These are phyloP conservation scores for Diplocarpon rosae DNA, from an alignment of 2,329 filamentous ascomycete genomes.

Conservation along the genomic window DNA sequence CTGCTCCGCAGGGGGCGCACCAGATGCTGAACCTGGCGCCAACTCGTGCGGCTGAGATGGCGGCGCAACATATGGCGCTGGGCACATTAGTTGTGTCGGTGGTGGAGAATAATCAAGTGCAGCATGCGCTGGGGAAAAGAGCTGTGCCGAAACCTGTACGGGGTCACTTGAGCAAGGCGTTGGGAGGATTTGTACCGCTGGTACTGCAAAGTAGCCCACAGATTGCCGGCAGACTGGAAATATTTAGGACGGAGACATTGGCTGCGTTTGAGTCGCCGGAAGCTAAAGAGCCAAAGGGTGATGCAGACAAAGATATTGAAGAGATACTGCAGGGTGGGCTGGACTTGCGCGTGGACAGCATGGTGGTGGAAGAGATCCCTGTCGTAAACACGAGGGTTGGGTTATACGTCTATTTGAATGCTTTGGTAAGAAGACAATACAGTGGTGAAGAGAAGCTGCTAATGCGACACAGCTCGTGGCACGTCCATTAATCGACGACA, in stretches of 20 bases:
- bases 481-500: constrained; percentile 74
- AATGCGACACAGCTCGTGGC: constrained; percentile 55
- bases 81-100: constrained; percentile 51
- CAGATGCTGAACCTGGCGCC: constrained; percentile 32
- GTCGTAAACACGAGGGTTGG: constrained; percentile 67
- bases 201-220: constrained; percentile 46
- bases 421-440: constrained; percentile 46
- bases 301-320: constrained; percentile 40
- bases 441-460: constrained; percentile 13
- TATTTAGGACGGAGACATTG: constrained; percentile 46
- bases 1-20: constrained; percentile 37
- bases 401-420: constrained; percentile 76
- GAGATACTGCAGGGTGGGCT: constrained; percentile 48
- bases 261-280: constrained; percentile 43
- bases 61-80: constrained; percentile 51
- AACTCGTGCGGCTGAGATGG: constrained; percentile 41
- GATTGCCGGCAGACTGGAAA: constrained; percentile 38
- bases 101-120: constrained; percentile 46
- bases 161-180: constrained; percentile 31
- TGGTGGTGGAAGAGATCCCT: constrained; percentile 51
- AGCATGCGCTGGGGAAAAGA: constrained; percentile 41
- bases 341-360: constrained; percentile 32
- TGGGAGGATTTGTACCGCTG: constrained; percentile 43
- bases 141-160: constrained; percentile 42
- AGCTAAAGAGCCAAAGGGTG: constrained; percentile 36